Evolutionary conservation across 495 filamentous ascomycete genomes (phyloP), one percentile per base, ranked within the genome.

Genomic region (Monascus purpureus): DNA sequence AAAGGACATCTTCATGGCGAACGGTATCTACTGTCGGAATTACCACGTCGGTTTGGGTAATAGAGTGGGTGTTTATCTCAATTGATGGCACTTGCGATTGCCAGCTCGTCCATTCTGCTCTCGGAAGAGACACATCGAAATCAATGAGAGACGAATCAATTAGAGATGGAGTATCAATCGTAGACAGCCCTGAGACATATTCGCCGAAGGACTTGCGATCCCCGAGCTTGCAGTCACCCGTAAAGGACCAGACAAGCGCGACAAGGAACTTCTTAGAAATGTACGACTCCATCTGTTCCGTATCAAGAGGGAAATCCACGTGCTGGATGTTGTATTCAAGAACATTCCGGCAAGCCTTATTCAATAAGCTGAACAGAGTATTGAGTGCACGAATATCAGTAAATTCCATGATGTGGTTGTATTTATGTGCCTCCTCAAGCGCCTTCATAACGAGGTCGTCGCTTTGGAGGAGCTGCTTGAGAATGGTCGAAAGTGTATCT

Each of bases 351-450:
- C 87, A 93, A 29, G 77, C 67, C 56, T 94, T 94, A 62, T 94
- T 95, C 16, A 99, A 59, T 15, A 99, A 65, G 28, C 88, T 94
- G 61, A 95, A 96, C 14, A 99, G 53, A 2, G 92, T 99, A 38
- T 80, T 88, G 37, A 99, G 69, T 3, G 80, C 88, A 22, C 90
- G 81, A 25, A 83, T 82, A 26, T 81, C 69, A 0, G 88, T 94
- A 47, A 86, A 96, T 41, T 95, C 83, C 90, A 99, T 99, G 55
- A 99, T 95, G 47, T 99, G 90, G 37, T 79, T 82, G 61, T 77
- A 88, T 13, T 68, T 67, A 40, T 72, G 69, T 11, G 86, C 81
- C 47, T 83, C 67, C 16, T 72, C 62, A 1, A 99, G 65, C n/a
- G 80, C 77, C 28, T 76, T 73, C 25, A 69, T 47, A 26, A 95